Conservation (phyloP, 2,329 filamentous ascomycete species). For the Sporothrix humicola region DNA sequence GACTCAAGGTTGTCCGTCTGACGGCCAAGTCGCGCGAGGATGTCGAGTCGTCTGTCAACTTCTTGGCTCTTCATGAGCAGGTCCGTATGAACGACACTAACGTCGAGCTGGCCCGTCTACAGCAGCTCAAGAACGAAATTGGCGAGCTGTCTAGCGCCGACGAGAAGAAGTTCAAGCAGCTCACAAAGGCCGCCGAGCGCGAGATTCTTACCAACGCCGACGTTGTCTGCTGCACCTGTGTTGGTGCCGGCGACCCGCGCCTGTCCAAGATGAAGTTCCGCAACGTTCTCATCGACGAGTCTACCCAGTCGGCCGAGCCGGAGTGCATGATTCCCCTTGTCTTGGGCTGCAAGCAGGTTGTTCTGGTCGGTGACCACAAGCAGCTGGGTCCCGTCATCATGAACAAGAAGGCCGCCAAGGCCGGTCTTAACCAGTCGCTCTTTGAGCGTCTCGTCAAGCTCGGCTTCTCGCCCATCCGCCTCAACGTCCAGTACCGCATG, state of each 20-base stretch:
- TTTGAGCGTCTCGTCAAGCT: conserved; percentile 96
- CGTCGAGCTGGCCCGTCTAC: conserved; percentile 87
- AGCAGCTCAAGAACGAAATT: conserved; percentile 87
- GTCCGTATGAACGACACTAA: conserved; percentile 98
- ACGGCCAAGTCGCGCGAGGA: conserved; percentile 99
- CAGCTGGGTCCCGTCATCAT: conserved; percentile 98
- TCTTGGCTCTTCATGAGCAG: conserved; percentile 93
- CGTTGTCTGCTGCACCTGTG: conserved; percentile 98
- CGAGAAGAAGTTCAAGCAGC: conserved; percentile 97
- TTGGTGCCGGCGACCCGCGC: conserved; percentile 93
- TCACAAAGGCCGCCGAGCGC: conserved; percentile 90
- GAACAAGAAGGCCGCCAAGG: conserved; percentile 99
- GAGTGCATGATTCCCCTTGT: conserved; percentile 99
- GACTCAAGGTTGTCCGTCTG: conserved; percentile 93
- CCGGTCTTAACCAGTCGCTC: conserved; percentile 95
- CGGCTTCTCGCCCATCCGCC: conserved; percentile 85
- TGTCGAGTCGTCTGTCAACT: conserved; percentile 97
- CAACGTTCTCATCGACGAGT: conserved; percentile 97
- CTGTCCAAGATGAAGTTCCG: conserved; percentile 97
- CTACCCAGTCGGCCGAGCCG: conserved; percentile 95
- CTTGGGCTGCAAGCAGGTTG: conserved; percentile 96
- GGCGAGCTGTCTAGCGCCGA: conserved; percentile 93
- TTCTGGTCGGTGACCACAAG: conserved; percentile 98
- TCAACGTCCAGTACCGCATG: conserved; percentile 99
- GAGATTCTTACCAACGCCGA: conserved; percentile 95